Conservation (phyloP, 495 filamentous ascomycete species). For the Chlorociboria aeruginascens region DNA sequence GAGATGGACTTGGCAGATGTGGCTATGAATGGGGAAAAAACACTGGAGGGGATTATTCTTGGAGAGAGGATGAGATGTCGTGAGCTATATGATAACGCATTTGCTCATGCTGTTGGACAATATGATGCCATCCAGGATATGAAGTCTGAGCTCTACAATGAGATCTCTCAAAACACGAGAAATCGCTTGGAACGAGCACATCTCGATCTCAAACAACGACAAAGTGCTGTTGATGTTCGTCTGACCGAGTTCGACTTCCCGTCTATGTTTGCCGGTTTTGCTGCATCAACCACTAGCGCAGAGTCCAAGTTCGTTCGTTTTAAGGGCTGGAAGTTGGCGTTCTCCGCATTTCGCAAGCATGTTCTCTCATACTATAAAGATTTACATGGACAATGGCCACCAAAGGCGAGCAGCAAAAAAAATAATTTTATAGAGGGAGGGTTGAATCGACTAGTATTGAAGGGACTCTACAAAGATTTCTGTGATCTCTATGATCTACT, state of each 20-base stretch:
- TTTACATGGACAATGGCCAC: slow-evolving; percentile 86
- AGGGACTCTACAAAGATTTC: slow-evolving; percentile 75
- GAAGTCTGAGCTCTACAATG: slow-evolving; percentile 51
- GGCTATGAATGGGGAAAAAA: slow-evolving; percentile 73
- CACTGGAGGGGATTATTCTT: slow-evolving; percentile 76
- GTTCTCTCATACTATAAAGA: slow-evolving; percentile 68
- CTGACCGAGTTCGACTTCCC: slow-evolving; percentile 82
- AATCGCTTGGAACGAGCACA: slow-evolving; percentile 71
- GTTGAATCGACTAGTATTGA: slow-evolving; percentile 71
- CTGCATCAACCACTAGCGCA: slow-evolving; percentile 58
- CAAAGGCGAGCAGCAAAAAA: slow-evolving; percentile 84
- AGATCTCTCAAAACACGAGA: slow-evolving; percentile 58
- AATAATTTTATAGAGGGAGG: slow-evolving; percentile 77
- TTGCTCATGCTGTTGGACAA: slow-evolving; percentile 86
- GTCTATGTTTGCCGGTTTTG: slow-evolving; percentile 76
- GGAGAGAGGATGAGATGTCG: slow-evolving; percentile 76
- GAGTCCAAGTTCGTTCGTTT: slow-evolving; percentile 73
- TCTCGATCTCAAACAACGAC: slow-evolving; percentile 61
- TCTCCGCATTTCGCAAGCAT: slow-evolving; percentile 61
- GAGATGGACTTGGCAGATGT: slow-evolving; percentile 71
- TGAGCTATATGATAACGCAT: slow-evolving; percentile 79
- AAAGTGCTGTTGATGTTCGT: slow-evolving; percentile 51
- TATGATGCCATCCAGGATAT: slow-evolving; percentile 61
- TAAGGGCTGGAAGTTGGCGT: slow-evolving; percentile 67
- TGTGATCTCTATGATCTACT: slow-evolving; percentile 79